phyloP scores from a whole-genome alignment of 23 red algal genomes.

The Gracilaria domingensis region DNA sequence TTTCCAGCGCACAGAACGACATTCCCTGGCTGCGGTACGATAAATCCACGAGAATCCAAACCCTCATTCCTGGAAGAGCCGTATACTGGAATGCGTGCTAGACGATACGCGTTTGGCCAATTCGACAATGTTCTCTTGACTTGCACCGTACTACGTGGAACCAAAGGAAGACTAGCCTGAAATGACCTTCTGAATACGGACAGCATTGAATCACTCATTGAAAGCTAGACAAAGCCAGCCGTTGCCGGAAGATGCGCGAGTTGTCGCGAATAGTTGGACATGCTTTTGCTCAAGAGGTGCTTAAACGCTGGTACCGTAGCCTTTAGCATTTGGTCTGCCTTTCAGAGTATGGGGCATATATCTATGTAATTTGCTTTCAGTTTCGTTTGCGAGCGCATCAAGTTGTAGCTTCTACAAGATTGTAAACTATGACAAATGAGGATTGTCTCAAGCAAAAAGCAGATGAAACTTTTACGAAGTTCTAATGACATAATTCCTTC shows the following conservation, averaged over 20 bases:
- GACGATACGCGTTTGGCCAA: neutral
- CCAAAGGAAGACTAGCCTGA: neutral
- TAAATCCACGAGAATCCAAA: conserved; percentile 62
- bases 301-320: too few relatives aligned
- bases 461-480: too few relatives aligned
- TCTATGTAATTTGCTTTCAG: too few relatives aligned
- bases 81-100: neutral
- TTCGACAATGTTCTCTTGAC: neutral
- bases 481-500: too few relatives aligned
- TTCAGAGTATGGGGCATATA: too few relatives aligned
- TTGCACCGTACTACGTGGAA: neutral
- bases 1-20: conserved; percentile 82
- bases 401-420: too few relatives aligned
- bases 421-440: too few relatives aligned
- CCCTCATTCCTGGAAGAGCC: neutral
- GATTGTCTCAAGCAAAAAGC: too few relatives aligned
- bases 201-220: neutral
- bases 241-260: neutral
- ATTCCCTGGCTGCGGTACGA: conserved; percentile 75
- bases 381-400: too few relatives aligned
- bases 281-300: too few relatives aligned
- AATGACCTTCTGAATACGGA: neutral
- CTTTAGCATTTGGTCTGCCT: too few relatives aligned
- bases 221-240: neutral
- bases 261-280: too few relatives aligned